Evolutionary conservation across 2,329 filamentous ascomycete species (phyloP).

Genomic region (Fusarium guadeloupense): DNA sequence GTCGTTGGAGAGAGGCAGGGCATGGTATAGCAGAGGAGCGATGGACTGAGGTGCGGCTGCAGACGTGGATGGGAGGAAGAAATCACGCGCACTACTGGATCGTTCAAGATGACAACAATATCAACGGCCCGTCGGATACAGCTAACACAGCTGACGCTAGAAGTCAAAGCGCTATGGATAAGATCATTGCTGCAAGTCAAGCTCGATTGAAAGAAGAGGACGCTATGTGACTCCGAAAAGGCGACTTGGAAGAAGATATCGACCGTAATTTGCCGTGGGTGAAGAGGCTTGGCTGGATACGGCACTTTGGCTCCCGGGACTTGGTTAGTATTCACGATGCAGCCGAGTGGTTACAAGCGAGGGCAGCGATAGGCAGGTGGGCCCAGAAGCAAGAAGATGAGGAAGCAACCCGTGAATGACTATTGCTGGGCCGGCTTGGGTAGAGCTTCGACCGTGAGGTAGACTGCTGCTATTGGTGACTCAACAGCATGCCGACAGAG

Average conservation of each 20-base stretch:
- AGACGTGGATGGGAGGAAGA: neutral
- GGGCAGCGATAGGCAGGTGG: neutral
- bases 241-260: constrained; percentile 1
- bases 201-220: neutral
- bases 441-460: constrained; percentile 8
- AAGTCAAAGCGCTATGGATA: neutral
- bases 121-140: neutral
- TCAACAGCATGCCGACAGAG: constrained; percentile 6
- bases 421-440: neutral
- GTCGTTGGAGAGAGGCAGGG: neutral
- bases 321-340: neutral
- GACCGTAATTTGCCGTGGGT: constrained; percentile 1
- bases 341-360: constrained; percentile 2
- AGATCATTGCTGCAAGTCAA: neutral
- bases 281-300: constrained; percentile 1
- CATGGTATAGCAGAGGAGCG: neutral
- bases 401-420: neutral
- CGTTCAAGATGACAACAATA: neutral
- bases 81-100: neutral
- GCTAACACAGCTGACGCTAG: neutral
- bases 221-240: neutral
- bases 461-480: neutral
- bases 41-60: neutral
- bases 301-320: constrained; percentile 4
- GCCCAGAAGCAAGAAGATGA: neutral